A percentile compares a stretch with the other conserved stretches of the same genome.
Conservation (phyloP, 768 basidiomycete species). For the Agrocybe praecox region DNA sequence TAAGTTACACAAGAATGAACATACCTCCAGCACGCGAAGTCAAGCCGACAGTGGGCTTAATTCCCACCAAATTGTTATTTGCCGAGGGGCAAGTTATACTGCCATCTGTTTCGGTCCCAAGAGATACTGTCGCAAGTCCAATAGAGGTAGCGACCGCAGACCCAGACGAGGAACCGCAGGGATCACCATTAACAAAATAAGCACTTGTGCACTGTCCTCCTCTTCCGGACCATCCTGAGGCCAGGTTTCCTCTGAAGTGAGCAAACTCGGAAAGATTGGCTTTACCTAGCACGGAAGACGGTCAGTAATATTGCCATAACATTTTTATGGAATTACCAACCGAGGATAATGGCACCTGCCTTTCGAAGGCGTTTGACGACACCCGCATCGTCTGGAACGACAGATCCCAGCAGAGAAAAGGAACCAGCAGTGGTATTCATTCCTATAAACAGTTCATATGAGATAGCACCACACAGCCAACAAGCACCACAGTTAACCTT, state of each 20-base stretch:
- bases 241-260: conserved; percentile 42
- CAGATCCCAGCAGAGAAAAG: conserved; percentile 39
- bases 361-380: conserved; percentile 44
- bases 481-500: no score
- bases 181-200: conserved; percentile 52
- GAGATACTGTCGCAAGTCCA: conserved; percentile 46
- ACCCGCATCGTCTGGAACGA: conserved; percentile 48
- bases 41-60: conserved; percentile 62
- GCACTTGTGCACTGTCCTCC: conserved; percentile 53
- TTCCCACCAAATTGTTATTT: conserved; percentile 57
- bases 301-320: background rate
- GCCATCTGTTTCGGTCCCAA: conserved; percentile 56
- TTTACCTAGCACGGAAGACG: conserved; percentile 38
- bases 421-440: conserved; percentile 52
- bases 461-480: no score
- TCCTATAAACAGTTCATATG: conserved; percentile 27
- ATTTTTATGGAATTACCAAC: conserved; percentile 16
- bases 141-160: conserved; percentile 61
- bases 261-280: conserved; percentile 58
- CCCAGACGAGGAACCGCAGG: conserved; percentile 62
- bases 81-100: conserved; percentile 56
- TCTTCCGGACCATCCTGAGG: conserved; percentile 59
- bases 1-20: no score
- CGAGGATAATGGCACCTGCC: conserved; percentile 48
- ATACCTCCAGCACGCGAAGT: conserved; percentile 61